These are phyloP conservation scores for Phialocephala subalpina DNA, from an alignment of 2,329 filamentous ascomycete species.

Conservation along the genomic window DNA sequence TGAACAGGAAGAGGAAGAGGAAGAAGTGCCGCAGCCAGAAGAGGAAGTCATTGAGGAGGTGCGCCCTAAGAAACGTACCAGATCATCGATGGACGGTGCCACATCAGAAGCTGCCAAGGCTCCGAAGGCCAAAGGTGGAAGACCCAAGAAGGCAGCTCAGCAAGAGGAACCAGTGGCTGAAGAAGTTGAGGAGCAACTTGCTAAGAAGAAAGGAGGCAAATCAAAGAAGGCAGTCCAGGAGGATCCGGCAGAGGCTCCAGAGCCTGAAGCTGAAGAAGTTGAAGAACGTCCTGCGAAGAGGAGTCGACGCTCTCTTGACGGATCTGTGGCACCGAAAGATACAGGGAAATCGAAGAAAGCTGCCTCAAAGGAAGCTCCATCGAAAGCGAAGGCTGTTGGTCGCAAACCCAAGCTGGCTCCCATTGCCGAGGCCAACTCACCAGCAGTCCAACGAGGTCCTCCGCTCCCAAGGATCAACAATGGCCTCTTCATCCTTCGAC, in stretches of 20 bases:
- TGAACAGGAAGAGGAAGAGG: neutral
- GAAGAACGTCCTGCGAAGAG: conserved; percentile 32
- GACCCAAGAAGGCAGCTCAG: conserved; percentile 36
- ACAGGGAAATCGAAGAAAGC: conserved; percentile 22
- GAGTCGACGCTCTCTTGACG: conserved; percentile 30
- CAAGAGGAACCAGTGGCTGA: conserved; percentile 20
- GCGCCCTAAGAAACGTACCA: conserved; percentile 27
- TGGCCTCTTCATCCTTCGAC: conserved; percentile 57
- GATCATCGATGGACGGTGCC: conserved; percentile 25
- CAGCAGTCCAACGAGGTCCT: conserved; percentile 42
- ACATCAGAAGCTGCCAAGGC: conserved; percentile 29
- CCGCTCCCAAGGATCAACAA: conserved; percentile 53
- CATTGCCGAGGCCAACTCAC: conserved; percentile 38
- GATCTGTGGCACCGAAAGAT: conserved; percentile 13
- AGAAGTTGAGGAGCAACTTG: conserved; percentile 8
- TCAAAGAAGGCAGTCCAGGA: conserved; percentile 19
- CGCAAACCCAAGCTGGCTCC: conserved; percentile 33
- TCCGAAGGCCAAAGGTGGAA: conserved; percentile 33
- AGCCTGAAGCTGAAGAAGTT: conserved; percentile 16
- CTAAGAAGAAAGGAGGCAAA: conserved; percentile 22
- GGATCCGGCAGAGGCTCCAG: conserved; percentile 14
- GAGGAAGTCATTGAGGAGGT: conserved; percentile 36
- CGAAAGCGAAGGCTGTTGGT: conserved; percentile 27
- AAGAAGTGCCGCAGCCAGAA: conserved; percentile 19
- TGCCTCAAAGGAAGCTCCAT: conserved; percentile 18